A percentile compares a stretch with the other conserved stretches of the same genome.
These are phyloP conservation scores for Achaetomiella virescens DNA, from an alignment of 495 filamentous ascomycete species.

Conservation along the genomic window DNA sequence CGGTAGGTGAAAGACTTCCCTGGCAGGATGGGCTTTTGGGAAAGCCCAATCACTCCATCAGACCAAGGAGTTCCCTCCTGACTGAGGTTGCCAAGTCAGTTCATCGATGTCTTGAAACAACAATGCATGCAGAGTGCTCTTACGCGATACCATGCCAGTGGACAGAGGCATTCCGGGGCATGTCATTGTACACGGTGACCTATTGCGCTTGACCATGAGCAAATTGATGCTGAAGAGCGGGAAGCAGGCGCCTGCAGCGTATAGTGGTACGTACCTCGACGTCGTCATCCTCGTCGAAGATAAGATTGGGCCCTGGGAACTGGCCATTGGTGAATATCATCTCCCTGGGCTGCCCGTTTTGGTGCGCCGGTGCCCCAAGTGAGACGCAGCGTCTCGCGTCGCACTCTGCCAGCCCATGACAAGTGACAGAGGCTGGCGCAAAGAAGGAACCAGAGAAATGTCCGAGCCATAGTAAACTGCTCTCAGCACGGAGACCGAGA, in stretches of 20 bases:
- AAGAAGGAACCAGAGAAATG: too few relatives aligned
- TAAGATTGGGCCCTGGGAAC: background rate
- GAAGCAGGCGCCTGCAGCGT: too few relatives aligned
- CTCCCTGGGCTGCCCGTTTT: background rate
- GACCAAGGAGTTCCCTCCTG: background rate
- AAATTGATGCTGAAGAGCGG: too few relatives aligned
- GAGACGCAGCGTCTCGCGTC: background rate
- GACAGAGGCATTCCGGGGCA: background rate
- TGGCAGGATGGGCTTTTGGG: background rate
- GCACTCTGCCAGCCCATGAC: background rate
- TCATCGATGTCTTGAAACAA: too few relatives aligned
- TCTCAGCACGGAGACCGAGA: too few relatives aligned
- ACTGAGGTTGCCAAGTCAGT: background rate
- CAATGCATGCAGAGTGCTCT: background rate
- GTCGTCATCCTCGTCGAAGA: background rate
- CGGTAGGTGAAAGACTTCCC: background rate
- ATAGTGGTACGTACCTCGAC: too few relatives aligned
- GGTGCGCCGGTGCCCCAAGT: background rate
- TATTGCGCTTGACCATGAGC: background rate
- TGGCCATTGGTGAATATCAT: background rate
- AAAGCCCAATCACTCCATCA: background rate
- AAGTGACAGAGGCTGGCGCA: background rate
- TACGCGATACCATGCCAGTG: background rate
- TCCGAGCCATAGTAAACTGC: too few relatives aligned
- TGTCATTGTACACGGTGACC: background rate